Evolutionary conservation across 1,284 basidiomycete genomes (phyloP).

Genomic region (Cryptococcus maquisensis): DNA sequence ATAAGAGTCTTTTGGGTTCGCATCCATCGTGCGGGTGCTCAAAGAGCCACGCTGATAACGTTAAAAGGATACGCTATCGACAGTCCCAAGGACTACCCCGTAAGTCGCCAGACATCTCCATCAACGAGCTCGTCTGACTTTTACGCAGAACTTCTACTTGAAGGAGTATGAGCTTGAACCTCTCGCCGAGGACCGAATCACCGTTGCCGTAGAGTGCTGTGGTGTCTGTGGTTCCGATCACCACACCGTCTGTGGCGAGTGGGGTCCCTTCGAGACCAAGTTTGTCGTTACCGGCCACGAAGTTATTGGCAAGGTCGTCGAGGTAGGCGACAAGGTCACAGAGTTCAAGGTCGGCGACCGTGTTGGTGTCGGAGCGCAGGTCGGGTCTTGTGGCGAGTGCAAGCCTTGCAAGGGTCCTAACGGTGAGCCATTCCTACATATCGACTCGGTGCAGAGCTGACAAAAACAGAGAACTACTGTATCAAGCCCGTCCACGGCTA

Average conservation of each 20-base stretch:
- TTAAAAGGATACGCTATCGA: slow-evolving; percentile 40
- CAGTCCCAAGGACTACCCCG: slow-evolving; percentile 42
- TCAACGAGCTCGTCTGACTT: neutral
- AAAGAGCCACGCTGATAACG: neutral
- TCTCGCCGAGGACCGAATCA: slow-evolving; percentile 55
- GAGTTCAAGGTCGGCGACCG: slow-evolving; percentile 61
- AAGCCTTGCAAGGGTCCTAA: slow-evolving; percentile 51
- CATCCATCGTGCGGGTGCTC: too few species aligned
- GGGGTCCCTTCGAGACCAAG: slow-evolving; percentile 49
- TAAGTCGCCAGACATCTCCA: slow-evolving; percentile 8
- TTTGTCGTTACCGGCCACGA: slow-evolving; percentile 55
- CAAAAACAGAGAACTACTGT: slow-evolving; percentile 49
- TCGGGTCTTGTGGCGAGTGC: slow-evolving; percentile 52
- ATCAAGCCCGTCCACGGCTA: slow-evolving; percentile 45
- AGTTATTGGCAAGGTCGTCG: slow-evolving; percentile 59
- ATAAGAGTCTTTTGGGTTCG: neutral
- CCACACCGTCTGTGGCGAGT: slow-evolving; percentile 56
- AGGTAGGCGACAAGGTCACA: slow-evolving; percentile 57
- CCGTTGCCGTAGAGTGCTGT: slow-evolving; percentile 28
- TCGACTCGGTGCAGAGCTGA: neutral
- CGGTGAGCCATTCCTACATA: slow-evolving; percentile 13
- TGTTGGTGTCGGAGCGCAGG: slow-evolving; percentile 63
- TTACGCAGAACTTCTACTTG: slow-evolving; percentile 51
- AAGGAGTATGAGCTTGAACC: slow-evolving; percentile 63
- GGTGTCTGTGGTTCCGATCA: slow-evolving; percentile 25